Percentiles rank a stretch among this genome's conserved stretches.
Conservation (phyloP, 129 eudicot species). For the Arctium lappa region DNA sequence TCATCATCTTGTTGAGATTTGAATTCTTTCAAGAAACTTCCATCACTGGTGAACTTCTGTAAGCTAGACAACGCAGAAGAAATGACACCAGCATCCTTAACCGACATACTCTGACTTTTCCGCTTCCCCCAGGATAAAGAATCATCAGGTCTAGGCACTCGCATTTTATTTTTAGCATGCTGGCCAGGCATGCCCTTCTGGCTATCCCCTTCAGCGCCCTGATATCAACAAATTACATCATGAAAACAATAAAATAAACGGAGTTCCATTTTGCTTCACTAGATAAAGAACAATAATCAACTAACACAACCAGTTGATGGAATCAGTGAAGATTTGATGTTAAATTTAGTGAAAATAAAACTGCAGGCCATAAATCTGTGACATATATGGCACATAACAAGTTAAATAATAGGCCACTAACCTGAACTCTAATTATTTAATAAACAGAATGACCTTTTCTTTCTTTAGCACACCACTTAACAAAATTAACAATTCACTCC, state of each 20-base stretch:
- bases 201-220: constrained; percentile 35
- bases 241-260: constrained; percentile 3
- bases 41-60: constrained; percentile 73
- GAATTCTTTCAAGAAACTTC: constrained; percentile 57
- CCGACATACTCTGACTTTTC: constrained; percentile 46
- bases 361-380: not conserved
- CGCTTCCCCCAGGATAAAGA: constrained; percentile 85
- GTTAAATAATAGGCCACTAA: not conserved
- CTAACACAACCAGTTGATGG: not conserved
- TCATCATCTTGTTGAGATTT: constrained; percentile 30
- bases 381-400: constrained; percentile 1
- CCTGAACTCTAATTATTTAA: not conserved
- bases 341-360: not conserved
- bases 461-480: too few species aligned
- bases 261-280: not conserved
- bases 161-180: constrained; percentile 49
- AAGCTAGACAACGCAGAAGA: constrained; percentile 75
- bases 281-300: not conserved
- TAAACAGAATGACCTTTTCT: too few species aligned
- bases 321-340: not conserved
- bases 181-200: constrained; percentile 33
- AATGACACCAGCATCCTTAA: constrained; percentile 57
- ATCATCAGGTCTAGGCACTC: constrained; percentile 69
- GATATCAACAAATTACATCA: constrained; percentile 16
- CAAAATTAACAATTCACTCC: too few species aligned